A percentile compares a stretch with the other conserved stretches of the same genome.
phyloP scores from a whole-genome alignment of 192 early-diverging fungal species.

The Diversispora eburnea region DNA sequence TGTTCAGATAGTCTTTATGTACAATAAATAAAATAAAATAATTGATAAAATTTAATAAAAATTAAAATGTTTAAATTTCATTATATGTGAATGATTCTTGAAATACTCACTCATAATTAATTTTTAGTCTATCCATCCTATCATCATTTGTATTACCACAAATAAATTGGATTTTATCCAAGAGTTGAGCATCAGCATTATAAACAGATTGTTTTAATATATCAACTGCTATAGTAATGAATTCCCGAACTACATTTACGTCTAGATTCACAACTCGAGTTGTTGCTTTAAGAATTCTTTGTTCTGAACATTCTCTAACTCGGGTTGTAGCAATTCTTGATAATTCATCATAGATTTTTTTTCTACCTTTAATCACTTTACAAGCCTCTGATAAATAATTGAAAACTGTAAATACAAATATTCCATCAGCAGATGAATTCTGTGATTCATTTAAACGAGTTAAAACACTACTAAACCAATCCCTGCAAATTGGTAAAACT shows the following conservation, averaged over 20 bases:
- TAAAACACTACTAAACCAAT: not conserved
- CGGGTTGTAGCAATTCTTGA: not conserved
- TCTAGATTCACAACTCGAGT: not conserved
- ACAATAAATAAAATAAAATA: not conserved
- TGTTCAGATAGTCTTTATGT: not conserved
- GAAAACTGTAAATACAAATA: not conserved
- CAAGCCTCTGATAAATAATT: not conserved
- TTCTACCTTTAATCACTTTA: not conserved
- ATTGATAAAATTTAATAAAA: not conserved
- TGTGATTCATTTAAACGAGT: not conserved
- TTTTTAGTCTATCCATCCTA: conserved; percentile 9
- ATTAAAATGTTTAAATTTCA: not conserved
- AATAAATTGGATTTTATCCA: too few species aligned
- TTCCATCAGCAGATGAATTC: not conserved
- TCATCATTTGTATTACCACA: too few species aligned
- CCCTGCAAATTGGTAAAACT: not conserved
- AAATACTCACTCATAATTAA: too few species aligned
- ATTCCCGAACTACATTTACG: not conserved
- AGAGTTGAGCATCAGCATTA: too few species aligned
- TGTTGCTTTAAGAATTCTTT: not conserved
- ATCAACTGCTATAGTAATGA: not conserved
- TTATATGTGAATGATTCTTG: not conserved
- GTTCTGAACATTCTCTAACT: not conserved
- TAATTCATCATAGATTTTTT: not conserved
- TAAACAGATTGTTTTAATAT: too few species aligned